These are phyloP conservation scores for Monilinia fructicola DNA, from an alignment of 2,329 filamentous ascomycete genomes.

Conservation along the genomic window DNA sequence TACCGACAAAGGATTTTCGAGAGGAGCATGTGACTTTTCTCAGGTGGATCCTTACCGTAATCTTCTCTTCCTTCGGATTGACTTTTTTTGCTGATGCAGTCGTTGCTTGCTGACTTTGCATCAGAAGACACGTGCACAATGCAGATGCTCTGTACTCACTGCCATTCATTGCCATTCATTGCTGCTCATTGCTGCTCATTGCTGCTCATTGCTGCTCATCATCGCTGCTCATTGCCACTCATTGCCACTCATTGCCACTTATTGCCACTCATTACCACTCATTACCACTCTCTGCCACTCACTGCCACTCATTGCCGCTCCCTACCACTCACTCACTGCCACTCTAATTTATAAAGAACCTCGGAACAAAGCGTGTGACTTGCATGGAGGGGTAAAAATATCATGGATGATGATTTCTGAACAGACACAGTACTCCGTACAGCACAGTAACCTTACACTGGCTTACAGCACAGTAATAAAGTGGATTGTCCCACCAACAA, in stretches of 20 bases:
- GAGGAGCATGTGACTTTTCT: slow-evolving; percentile 14
- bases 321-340: background rate
- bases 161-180: too few species aligned
- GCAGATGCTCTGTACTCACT: background rate
- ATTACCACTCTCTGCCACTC: too few species aligned
- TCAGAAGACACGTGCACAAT: too few species aligned
- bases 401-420: background rate
- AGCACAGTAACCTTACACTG: too few species aligned
- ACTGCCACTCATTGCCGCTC: too few species aligned
- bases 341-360: background rate
- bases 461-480: too few species aligned
- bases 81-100: background rate
- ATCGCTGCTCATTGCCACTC: too few species aligned
- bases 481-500: slow-evolving; percentile 17
- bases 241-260: too few species aligned
- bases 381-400: slow-evolving; percentile 23
- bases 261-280: too few species aligned
- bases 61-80: background rate
- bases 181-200: too few species aligned
- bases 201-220: too few species aligned
- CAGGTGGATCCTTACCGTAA: background rate
- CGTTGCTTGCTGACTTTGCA: slow-evolving; percentile 7
- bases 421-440: too few species aligned
- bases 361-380: slow-evolving; percentile 13
- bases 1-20: background rate